These are phyloP conservation scores for Neospora caninum DNA, from an alignment of 169 alveolate genomes.

Conservation along the genomic window DNA sequence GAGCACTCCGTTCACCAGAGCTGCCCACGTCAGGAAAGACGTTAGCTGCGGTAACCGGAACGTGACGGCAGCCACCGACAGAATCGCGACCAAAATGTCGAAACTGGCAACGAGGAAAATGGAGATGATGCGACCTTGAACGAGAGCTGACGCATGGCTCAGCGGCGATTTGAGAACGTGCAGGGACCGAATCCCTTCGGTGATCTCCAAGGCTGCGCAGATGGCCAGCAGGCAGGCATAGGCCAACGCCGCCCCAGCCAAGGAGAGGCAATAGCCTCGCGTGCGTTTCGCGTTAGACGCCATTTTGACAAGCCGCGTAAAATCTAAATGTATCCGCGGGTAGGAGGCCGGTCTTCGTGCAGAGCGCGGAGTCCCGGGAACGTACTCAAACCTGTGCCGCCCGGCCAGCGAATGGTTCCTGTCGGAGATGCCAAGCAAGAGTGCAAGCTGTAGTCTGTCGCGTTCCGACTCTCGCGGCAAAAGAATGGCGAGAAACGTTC, in stretches of 20 bases:
- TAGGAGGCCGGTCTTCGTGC: background rate
- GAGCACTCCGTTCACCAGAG: background rate
- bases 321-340: background rate
- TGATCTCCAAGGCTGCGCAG: constrained; percentile 3
- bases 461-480: no score
- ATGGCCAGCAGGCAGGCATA: background rate
- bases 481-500: no score
- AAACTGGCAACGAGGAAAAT: background rate
- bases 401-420: no score
- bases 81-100: constrained; percentile 1
- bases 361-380: background rate
- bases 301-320: background rate
- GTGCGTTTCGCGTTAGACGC: background rate
- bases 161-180: background rate
- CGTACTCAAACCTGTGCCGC: no score
- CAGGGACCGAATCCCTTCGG: background rate
- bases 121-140: constrained; percentile 26
- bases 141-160: background rate
- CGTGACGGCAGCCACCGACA: constrained; percentile 9
- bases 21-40: constrained; percentile 25
- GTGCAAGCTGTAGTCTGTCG: no score
- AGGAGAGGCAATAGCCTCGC: constrained; percentile 16
- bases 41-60: constrained; percentile 20
- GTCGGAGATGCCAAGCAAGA: no score
- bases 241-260: constrained; percentile 20